These are phyloP conservation scores for Pichia exigua DNA, from an alignment of 805 yeast genomes.

Conservation along the genomic window DNA sequence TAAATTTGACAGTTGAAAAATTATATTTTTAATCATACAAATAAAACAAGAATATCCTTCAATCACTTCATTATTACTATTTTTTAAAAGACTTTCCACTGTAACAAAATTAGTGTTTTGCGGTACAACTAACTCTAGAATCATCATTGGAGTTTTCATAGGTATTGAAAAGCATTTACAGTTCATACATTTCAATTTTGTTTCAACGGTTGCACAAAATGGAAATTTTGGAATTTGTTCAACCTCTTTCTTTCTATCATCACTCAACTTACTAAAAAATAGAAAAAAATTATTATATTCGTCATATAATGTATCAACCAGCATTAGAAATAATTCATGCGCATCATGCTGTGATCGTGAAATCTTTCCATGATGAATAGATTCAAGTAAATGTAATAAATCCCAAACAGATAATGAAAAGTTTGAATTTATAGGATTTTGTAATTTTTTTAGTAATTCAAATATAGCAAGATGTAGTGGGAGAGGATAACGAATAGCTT, in stretches of 20 bases:
- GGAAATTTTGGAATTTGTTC: slow-evolving; percentile 56
- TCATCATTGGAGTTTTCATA: slow-evolving; percentile 51
- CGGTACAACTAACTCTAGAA: slow-evolving; percentile 72
- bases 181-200: slow-evolving; percentile 59
- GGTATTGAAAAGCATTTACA: slow-evolving; percentile 61
- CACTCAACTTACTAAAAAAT: slow-evolving; percentile 47
- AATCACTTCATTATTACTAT: slow-evolving; percentile 56
- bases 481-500: slow-evolving; percentile 28
- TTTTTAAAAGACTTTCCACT: slow-evolving; percentile 47
- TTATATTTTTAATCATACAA: slow-evolving; percentile 44
- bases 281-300: slow-evolving; percentile 38
- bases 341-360: slow-evolving; percentile 90
- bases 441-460: slow-evolving; percentile 45
- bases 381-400: slow-evolving; percentile 63
- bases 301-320: slow-evolving; percentile 67
- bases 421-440: slow-evolving; percentile 48
- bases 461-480: slow-evolving; percentile 55
- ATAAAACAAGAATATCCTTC: slow-evolving; percentile 74
- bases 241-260: slow-evolving; percentile 3
- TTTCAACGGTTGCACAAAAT: slow-evolving; percentile 57
- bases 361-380: slow-evolving; percentile 62
- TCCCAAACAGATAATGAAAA: slow-evolving; percentile 70
- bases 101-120: slow-evolving; percentile 28
- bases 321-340: slow-evolving; percentile 78
- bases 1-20: not conserved